phyloP scores from a whole-genome alignment of 805 yeast species.

The Candida verbasci region DNA sequence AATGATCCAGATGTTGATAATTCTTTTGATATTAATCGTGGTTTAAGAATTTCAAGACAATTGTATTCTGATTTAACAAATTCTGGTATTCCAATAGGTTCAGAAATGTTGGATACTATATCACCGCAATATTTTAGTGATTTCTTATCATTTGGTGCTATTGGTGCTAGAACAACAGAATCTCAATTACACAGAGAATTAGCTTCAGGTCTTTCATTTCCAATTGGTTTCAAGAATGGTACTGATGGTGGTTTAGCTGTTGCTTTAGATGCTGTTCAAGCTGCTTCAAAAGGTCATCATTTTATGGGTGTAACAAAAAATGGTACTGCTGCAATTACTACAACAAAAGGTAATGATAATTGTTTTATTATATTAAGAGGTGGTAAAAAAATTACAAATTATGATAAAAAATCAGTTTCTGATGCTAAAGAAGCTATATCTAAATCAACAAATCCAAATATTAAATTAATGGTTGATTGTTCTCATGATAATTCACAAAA shows the following conservation, averaged over 20 bases:
- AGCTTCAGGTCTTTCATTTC: slow-evolving; percentile 98
- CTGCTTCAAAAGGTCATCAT: slow-evolving; percentile 90
- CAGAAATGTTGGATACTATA: slow-evolving; percentile 97
- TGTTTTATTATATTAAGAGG: slow-evolving; percentile 95
- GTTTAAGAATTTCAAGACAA: slow-evolving; percentile 80
- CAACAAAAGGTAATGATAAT: slow-evolving; percentile 92
- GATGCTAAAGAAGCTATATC: slow-evolving; percentile 65
- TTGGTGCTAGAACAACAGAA: slow-evolving; percentile 98
- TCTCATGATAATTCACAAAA: slow-evolving; percentile 96
- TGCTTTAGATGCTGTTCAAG: slow-evolving; percentile 90
- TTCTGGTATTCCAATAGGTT: slow-evolving; percentile 82
- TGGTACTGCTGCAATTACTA: slow-evolving; percentile 93
- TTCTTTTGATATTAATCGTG: slow-evolving; percentile 92
- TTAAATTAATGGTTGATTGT: slow-evolving; percentile 89
- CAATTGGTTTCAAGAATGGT: slow-evolving; percentile 97
- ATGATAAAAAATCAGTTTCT: slow-evolving; percentile 72
- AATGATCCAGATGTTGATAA: slow-evolving; percentile 95
- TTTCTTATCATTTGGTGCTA: slow-evolving; percentile 90
- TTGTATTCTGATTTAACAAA: slow-evolving; percentile 77
- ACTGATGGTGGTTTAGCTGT: slow-evolving; percentile 93
- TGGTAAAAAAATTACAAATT: slow-evolving; percentile 91
- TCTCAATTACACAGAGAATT: slow-evolving; percentile 97
- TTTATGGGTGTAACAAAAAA: slow-evolving; percentile 97
- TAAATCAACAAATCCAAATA: slow-evolving; percentile 42
- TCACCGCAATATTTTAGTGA: slow-evolving; percentile 95